Percentiles rank a stretch among this genome's conserved stretches.
Conservation (phyloP, 2,329 filamentous ascomycete species). For the Fusarium algeriense region DNA sequence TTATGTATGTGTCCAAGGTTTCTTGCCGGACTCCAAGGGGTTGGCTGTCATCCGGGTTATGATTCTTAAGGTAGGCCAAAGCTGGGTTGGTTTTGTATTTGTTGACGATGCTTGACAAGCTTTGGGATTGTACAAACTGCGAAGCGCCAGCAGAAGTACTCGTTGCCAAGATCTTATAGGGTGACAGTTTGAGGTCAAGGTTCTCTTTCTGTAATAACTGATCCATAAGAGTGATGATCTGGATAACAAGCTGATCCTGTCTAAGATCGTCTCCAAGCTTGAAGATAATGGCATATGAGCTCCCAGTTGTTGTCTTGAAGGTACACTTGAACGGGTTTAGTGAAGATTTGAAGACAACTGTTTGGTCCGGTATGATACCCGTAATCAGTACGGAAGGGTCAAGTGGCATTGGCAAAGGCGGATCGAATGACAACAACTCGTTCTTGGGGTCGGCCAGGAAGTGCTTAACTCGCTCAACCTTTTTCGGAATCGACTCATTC, state of each 20-base stretch:
- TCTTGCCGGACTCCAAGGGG: conserved; percentile 91
- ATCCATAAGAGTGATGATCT: conserved; percentile 98
- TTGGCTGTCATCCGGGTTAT: conserved; percentile 87
- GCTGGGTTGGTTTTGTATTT: conserved; percentile 82
- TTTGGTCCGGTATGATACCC: conserved; percentile 85
- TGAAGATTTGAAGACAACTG: conserved; percentile 95
- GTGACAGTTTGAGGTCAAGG: conserved; percentile 91
- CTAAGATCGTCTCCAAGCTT: conserved; percentile 96
- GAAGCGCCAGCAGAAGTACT: conserved; percentile 89
- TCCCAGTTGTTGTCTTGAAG: conserved; percentile 83
- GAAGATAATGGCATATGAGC: conserved; percentile 92
- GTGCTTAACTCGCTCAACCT: conserved; percentile 86
- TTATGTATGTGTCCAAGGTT: conserved; percentile 93
- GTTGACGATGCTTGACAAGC: conserved; percentile 82
- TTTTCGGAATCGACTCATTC: conserved; percentile 80
- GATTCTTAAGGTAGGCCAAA: conserved; percentile 85
- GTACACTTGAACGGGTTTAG: conserved; percentile 90
- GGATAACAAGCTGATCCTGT: conserved; percentile 96
- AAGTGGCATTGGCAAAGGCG: conserved; percentile 86
- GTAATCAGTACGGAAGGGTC: conserved; percentile 85
- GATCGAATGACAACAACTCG: conserved; percentile 84
- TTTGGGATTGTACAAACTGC: conserved; percentile 91
- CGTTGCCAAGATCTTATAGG: conserved; percentile 96
- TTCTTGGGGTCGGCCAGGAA: conserved; percentile 91
- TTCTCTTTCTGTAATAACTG: conserved; percentile 96